phyloP scores from a whole-genome alignment of 805 yeast genomes.

The Kuraishia piskuri region DNA sequence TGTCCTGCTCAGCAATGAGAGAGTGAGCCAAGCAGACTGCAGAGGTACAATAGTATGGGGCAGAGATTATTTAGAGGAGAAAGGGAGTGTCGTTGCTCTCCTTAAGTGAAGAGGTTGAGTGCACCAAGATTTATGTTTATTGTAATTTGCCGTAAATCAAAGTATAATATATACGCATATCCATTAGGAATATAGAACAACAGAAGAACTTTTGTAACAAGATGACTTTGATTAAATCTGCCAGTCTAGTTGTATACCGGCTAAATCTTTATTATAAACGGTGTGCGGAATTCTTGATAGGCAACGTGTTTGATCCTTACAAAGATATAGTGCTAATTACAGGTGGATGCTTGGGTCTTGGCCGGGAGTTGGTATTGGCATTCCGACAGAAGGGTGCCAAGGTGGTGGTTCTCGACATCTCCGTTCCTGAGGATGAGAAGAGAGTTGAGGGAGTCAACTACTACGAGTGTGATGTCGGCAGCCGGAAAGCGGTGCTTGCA shows the following conservation, averaged over 20 bases:
- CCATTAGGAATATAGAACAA: too few species aligned
- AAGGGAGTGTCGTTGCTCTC: too few species aligned
- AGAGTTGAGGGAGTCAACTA: conserved; percentile 36
- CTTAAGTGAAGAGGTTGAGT: too few species aligned
- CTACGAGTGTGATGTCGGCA: conserved; percentile 64
- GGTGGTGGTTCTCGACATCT: conserved; percentile 64
- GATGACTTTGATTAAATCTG: background rate
- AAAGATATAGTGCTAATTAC: conserved; percentile 67
- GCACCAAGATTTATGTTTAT: too few species aligned
- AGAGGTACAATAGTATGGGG: background rate
- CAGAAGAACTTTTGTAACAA: too few species aligned
- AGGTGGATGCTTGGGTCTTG: conserved; percentile 81
- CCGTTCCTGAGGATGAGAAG: conserved; percentile 22
- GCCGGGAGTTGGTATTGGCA: conserved; percentile 45
- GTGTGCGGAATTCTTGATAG: conserved; percentile 29
- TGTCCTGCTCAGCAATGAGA: background rate
- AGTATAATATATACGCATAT: background rate
- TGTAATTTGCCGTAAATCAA: too few species aligned
- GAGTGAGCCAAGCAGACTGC: background rate
- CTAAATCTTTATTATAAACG: background rate
- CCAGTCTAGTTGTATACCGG: background rate
- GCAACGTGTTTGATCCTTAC: conserved; percentile 41
- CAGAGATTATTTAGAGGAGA: too few species aligned
- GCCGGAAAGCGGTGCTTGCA: conserved; percentile 32
- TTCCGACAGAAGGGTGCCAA: conserved; percentile 35